phyloP scores from a whole-genome alignment of 768 basidiomycete species.

The Multifurca ochricompacta region DNA sequence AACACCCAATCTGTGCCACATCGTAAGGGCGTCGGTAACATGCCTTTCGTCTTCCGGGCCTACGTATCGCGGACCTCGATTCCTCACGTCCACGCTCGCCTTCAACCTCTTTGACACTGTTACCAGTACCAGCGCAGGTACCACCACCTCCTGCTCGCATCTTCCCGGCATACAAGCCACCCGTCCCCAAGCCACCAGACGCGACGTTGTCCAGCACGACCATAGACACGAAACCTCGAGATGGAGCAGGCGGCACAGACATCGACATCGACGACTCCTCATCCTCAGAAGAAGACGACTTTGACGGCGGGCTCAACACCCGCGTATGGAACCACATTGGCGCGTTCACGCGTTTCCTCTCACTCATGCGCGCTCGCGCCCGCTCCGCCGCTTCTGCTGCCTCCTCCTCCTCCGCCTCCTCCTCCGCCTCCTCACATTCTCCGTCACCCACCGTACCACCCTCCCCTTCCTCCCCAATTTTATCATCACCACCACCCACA shows the following conservation, averaged over 20 bases:
- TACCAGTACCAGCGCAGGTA: neutral
- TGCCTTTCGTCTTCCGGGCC: conserved; percentile 53
- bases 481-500: conserved; percentile 1
- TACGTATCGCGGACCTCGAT: conserved; percentile 22
- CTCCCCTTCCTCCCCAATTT: conserved; percentile 9
- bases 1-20: conserved; percentile 44
- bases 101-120: neutral
- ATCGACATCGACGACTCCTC: conserved; percentile 15
- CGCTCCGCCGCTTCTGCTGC: conserved; percentile 19
- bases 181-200: neutral
- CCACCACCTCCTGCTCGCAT: conserved; percentile 1
- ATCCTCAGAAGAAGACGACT: conserved; percentile 13
- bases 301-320: conserved; percentile 22
- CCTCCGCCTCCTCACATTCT: neutral
- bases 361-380: conserved; percentile 18
- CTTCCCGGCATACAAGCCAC: conserved; percentile 12
- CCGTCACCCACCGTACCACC: conserved; percentile 3
- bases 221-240: neutral
- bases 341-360: conserved; percentile 26
- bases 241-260: conserved; percentile 9
- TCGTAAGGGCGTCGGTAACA: conserved; percentile 52
- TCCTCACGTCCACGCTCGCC: neutral
- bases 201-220: neutral
- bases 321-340: conserved; percentile 25
- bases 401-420: conserved; percentile 14